Evolutionary conservation across 306 rosid species (phyloP).

Genomic region (Vicia villosa): DNA sequence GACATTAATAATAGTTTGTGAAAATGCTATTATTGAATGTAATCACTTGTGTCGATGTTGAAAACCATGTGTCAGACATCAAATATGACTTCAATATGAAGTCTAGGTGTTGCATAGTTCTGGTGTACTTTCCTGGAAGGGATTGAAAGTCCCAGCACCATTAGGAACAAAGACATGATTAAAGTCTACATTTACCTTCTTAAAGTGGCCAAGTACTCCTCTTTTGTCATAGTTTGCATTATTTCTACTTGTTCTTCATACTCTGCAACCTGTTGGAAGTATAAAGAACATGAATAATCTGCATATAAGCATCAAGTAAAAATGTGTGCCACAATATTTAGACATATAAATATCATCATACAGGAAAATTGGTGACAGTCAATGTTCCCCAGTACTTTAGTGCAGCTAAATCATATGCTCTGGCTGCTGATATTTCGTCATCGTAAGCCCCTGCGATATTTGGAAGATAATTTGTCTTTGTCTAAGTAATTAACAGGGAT

Average conservation of each 20-base stretch:
- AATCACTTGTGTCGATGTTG: background rate
- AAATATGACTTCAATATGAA: background rate
- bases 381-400: constrained; percentile 78
- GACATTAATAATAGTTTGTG: background rate
- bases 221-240: constrained; percentile 75
- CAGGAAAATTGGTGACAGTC: constrained; percentile 75
- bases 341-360: constrained; percentile 30
- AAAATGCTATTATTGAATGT: background rate
- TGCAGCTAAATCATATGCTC: constrained; percentile 87
- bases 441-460: constrained; percentile 69
- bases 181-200: constrained; percentile 62
- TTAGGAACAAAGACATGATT: background rate
- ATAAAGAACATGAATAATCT: constrained; percentile 5
- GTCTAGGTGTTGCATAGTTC: background rate
- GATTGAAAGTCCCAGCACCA: background rate
- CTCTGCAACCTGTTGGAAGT: constrained; percentile 54
- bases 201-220: constrained; percentile 77
- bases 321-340: constrained; percentile 1
- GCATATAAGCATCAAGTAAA: constrained; percentile 25
- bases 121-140: background rate
- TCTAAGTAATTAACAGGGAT: background rate
- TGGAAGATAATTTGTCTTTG: background rate
- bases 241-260: constrained; percentile 65
- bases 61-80: background rate
- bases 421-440: constrained; percentile 82